These are phyloP conservation scores for Corynascus novoguineensis DNA, from an alignment of 495 filamentous ascomycete species.

Conservation along the genomic window DNA sequence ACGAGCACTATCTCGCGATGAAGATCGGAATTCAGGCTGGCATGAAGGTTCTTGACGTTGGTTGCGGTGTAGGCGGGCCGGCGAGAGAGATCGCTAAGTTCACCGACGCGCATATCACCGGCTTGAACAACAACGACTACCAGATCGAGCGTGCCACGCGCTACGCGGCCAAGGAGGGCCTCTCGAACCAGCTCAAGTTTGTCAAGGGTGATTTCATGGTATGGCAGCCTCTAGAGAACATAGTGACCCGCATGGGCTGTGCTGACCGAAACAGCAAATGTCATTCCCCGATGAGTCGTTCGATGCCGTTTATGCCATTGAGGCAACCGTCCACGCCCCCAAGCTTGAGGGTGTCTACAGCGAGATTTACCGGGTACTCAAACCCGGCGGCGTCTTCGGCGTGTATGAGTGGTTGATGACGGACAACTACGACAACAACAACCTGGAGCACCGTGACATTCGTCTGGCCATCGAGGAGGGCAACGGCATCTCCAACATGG, in stretches of 20 bases:
- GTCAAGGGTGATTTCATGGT: constrained; percentile 98
- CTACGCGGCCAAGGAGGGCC: constrained; percentile 76
- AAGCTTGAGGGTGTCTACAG: constrained; percentile 90
- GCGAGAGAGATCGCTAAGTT: constrained; percentile 96
- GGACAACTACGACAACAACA: constrained; percentile 84
- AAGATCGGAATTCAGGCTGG: constrained; percentile 77
- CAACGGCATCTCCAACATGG: constrained; percentile 98
- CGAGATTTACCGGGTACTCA: constrained; percentile 91
- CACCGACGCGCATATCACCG: constrained; percentile 80
- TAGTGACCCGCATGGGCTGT: too few relatives aligned
- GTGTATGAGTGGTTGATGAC: constrained; percentile 99
- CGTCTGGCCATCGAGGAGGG: constrained; percentile 94
- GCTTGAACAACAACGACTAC: constrained; percentile 99
- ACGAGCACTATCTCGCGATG: constrained; percentile 96
- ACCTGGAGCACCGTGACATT: constrained; percentile 82
- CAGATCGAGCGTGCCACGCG: constrained; percentile 90
- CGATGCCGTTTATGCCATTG: constrained; percentile 96
- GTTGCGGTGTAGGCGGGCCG: constrained; percentile 96
- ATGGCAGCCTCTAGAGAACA: constrained; percentile 17
- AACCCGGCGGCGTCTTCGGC: constrained; percentile 93
- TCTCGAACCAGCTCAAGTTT: constrained; percentile 76
- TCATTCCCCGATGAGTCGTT: constrained; percentile 85
- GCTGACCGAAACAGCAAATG: constrained; percentile 68
- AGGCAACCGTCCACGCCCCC: constrained; percentile 94
- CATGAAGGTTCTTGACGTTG: constrained; percentile 93